These are phyloP conservation scores for Mimosa bimucronata DNA, from an alignment of 306 rosid genomes.

Conservation along the genomic window DNA sequence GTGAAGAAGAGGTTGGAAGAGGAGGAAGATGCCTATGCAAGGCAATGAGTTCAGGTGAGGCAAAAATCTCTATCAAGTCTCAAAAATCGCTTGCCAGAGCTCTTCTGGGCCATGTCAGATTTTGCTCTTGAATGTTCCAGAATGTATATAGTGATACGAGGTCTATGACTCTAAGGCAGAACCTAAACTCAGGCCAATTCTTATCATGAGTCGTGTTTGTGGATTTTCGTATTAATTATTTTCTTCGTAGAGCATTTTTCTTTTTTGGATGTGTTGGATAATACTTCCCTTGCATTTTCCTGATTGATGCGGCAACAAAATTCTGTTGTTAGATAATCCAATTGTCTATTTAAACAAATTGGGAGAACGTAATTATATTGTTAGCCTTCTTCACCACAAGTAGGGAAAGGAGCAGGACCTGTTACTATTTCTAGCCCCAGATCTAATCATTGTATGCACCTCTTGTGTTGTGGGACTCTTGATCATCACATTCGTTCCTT, in stretches of 20 bases:
- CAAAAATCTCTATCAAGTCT: slow-evolving; percentile 76
- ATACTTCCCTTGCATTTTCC: slow-evolving; percentile 27
- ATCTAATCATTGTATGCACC: no score
- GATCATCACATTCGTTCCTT: no score
- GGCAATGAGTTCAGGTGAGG: slow-evolving; percentile 73
- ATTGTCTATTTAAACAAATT: background rate
- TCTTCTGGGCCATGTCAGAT: slow-evolving; percentile 66
- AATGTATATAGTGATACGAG: slow-evolving; percentile 67
- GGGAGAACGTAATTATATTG: background rate
- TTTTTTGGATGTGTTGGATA: slow-evolving; percentile 26
- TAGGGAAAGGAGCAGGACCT: no score
- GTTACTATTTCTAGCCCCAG: no score
- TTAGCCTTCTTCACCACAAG: no score
- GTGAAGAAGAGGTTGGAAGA: slow-evolving; percentile 72
- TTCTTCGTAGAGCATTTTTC: background rate
- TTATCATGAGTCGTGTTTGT: slow-evolving; percentile 38
- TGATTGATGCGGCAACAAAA: no score
- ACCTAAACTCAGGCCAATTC: slow-evolving; percentile 45
- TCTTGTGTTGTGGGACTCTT: no score
- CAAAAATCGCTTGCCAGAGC: slow-evolving; percentile 75
- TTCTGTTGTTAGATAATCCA: no score
- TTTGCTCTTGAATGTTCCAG: slow-evolving; percentile 63
- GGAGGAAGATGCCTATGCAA: slow-evolving; percentile 61
- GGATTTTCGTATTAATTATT: background rate
- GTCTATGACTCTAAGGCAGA: slow-evolving; percentile 41